phyloP scores from a whole-genome alignment of 139 green algal genomes.

The Spirogloea muscicola region DNA sequence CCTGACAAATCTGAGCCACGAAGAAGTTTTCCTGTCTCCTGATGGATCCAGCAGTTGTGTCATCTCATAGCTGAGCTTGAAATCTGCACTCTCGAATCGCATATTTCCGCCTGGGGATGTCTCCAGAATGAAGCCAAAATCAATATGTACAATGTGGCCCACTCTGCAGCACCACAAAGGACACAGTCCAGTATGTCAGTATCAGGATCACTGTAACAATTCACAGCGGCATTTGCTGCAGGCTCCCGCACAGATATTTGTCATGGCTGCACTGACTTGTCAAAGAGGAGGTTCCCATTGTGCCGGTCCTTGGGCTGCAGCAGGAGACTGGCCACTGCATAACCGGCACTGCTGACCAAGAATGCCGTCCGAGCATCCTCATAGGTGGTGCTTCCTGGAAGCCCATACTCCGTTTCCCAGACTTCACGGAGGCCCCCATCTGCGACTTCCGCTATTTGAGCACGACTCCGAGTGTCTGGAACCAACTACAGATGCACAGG shows the following conservation, averaged over 20 bases:
- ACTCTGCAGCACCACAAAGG: slow-evolving; percentile 32
- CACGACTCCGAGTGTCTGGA: slow-evolving; percentile 72
- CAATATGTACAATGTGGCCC: slow-evolving; percentile 65
- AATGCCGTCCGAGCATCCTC: slow-evolving; percentile 84
- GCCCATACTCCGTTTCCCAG: slow-evolving; percentile 84
- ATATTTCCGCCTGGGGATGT: slow-evolving; percentile 71
- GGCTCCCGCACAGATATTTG: too few species aligned
- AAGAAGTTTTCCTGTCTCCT: slow-evolving; percentile 27
- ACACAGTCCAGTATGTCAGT: too few species aligned
- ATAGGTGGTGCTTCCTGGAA: slow-evolving; percentile 67
- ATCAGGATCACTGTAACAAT: too few species aligned
- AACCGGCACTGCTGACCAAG: slow-evolving; percentile 66
- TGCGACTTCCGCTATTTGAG: slow-evolving; percentile 78
- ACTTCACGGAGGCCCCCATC: slow-evolving; percentile 90
- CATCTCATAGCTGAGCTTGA: slow-evolving; percentile 85
- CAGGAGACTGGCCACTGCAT: slow-evolving; percentile 71
- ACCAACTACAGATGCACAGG: slow-evolving; percentile 67
- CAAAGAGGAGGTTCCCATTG: slow-evolving; percentile 97
- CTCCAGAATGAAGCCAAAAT: slow-evolving; percentile 68
- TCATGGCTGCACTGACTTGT: too few species aligned
- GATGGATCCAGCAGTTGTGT: slow-evolving; percentile 58
- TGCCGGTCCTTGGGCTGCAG: slow-evolving; percentile 85
- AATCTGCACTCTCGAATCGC: slow-evolving; percentile 89
- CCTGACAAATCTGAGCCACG: slow-evolving; percentile 51
- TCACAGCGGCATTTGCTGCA: too few species aligned